Evolutionary conservation across 306 rosid species (phyloP), one percentile per base, ranked within the genome.

Genomic region (Ziziphus jujuba): DNA sequence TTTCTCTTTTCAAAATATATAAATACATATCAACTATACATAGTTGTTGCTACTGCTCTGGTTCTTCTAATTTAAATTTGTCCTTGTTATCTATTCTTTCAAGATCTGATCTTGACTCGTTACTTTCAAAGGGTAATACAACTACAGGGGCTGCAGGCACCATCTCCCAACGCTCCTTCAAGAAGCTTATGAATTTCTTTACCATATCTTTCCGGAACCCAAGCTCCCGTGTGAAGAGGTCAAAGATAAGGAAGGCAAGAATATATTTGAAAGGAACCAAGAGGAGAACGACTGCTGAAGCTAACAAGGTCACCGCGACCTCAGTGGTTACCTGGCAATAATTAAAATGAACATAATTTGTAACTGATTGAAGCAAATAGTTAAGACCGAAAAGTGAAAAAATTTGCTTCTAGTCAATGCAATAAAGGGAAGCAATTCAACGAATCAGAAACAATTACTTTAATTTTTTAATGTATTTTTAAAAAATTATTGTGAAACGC

Each of bases 121-220:
- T 71, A 63, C 75, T 75, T 80, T 87, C 89, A 70, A 74, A 87
- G 31, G 98, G 98, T 65, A 93, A 78, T 66, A 93, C 88, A 40
- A 87, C 83, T 35, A 93, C 97, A 9, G 98, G 96, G 31, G 97
- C 80, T 54, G 96, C 97, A 56, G 98, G 98, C 71, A 93, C 93
- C 2, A 85, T 71, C 60, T 77, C 87, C 98, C 98, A 93, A n/a
- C 91, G 90, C 66, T 86, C 97, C 77, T 84, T 90, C 71, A 93
- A 16, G 25, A 90, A 0, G 22, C 19, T 82, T n/a, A 57, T 77
- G 77, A 93, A 90, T 63, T 66, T 86, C 81, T 78, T 79, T 36
- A 83, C 96, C 89, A 78, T 90, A 74, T 86, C 86, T 68, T 76
- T 89, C 71, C 97, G 87, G 79, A 90, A 88, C 74, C 72, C 77